These are phyloP conservation scores for Neofusicoccum laricinum DNA, from an alignment of 2,329 filamentous ascomycete genomes.

Conservation along the genomic window DNA sequence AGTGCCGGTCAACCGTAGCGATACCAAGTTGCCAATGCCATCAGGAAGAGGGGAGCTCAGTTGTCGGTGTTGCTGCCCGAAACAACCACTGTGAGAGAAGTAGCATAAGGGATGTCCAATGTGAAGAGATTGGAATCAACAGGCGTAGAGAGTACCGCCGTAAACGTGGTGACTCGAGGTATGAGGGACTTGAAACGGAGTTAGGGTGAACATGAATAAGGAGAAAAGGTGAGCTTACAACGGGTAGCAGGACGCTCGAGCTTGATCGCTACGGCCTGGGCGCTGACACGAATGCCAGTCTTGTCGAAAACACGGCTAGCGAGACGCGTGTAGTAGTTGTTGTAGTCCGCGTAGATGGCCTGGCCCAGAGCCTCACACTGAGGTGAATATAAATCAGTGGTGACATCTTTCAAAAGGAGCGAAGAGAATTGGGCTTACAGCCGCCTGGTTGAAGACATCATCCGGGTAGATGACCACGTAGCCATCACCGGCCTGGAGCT, in stretches of 20 bases:
- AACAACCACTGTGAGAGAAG: not conserved
- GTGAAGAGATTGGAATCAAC: too few species aligned
- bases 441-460: slow-evolving; percentile 33
- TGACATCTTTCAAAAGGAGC: not conserved
- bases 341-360: slow-evolving; percentile 43
- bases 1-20: not conserved
- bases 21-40: not conserved
- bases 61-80: not conserved
- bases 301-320: slow-evolving; percentile 48
- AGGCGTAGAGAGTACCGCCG: not conserved
- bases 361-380: slow-evolving; percentile 31
- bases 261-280: slow-evolving; percentile 44
- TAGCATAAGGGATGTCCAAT: not conserved
- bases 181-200: not conserved
- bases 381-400: slow-evolving; percentile 23
- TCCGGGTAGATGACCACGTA: slow-evolving; percentile 22
- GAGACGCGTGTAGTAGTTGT: slow-evolving; percentile 46
- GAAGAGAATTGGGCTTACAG: not conserved
- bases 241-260: slow-evolving; percentile 21
- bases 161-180: not conserved
- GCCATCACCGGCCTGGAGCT: slow-evolving; percentile 20
- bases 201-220: not conserved
- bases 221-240: not conserved
- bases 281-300: slow-evolving; percentile 46
- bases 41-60: not conserved